Percentiles rank a stretch among this genome's conserved stretches.
Evolutionary conservation across 2,329 filamentous ascomycete species (phyloP).

Genomic region (Aspergillus phoenicis): DNA sequence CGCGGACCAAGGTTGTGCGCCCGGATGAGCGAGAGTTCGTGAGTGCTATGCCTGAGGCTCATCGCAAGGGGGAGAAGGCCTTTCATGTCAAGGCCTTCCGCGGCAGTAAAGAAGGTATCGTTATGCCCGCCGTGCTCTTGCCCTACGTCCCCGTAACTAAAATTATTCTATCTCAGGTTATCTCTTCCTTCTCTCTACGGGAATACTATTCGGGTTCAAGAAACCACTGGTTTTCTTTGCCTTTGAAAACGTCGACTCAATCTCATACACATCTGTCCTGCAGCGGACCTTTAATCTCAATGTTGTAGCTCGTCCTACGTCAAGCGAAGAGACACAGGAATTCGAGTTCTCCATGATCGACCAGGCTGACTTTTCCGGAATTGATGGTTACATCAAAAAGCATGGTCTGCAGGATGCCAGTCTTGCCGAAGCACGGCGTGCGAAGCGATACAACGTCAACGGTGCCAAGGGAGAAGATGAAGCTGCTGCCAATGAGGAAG

Average conservation of each 20-base stretch:
- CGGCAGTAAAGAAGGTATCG: conserved; percentile 65
- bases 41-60: conserved; percentile 61
- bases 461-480: conserved; percentile 34
- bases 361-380: conserved; percentile 63
- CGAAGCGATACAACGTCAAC: conserved; percentile 61
- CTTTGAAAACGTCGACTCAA: conserved; percentile 60
- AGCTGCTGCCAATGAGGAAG: conserved; percentile 25
- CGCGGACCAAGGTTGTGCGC: conserved; percentile 51
- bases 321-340: conserved; percentile 53
- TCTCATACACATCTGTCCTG: conserved; percentile 66
- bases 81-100: conserved; percentile 66
- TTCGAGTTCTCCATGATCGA: conserved; percentile 68
- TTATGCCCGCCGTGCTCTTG: neutral
- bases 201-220: conserved; percentile 67
- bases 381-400: conserved; percentile 63
- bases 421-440: conserved; percentile 61
- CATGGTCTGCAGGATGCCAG: conserved; percentile 65
- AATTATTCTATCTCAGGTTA: conserved; percentile 51
- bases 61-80: conserved; percentile 64
- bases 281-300: conserved; percentile 69
- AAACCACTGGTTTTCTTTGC: conserved; percentile 66
- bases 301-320: conserved; percentile 48
- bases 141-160: neutral
- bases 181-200: conserved; percentile 63
- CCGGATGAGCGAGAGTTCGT: conserved; percentile 61